phyloP scores from a whole-genome alignment of 2,329 filamentous ascomycete species.

The Penicillium sp. region DNA sequence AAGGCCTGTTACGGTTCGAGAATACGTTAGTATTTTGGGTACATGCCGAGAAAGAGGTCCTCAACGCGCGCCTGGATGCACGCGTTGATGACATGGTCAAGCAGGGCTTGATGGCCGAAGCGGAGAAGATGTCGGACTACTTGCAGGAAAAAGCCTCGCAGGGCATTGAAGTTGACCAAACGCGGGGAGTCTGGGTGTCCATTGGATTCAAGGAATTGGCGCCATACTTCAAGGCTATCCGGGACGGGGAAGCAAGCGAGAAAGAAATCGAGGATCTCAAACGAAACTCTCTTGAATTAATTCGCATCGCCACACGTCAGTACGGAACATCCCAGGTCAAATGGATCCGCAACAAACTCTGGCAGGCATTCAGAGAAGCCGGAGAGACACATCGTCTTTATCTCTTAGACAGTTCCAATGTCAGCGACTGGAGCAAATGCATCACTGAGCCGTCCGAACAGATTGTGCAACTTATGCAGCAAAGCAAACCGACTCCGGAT shows the following conservation, averaged over 20 bases:
- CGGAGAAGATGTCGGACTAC: conserved; percentile 53
- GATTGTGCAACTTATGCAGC: conserved; percentile 64
- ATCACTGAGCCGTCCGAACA: conserved; percentile 65
- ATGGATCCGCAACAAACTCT: conserved; percentile 83
- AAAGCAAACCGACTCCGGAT: conserved; percentile 53
- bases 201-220: conserved; percentile 95
- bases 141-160: conserved; percentile 44
- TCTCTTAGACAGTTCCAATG: conserved; percentile 75
- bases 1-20: conserved; percentile 48
- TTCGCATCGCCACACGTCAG: conserved; percentile 78
- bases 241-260: conserved; percentile 21
- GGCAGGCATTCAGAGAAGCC: conserved; percentile 63
- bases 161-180: conserved; percentile 64
- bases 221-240: conserved; percentile 60
- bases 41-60: conserved; percentile 65
- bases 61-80: conserved; percentile 69
- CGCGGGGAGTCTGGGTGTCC: conserved; percentile 88
- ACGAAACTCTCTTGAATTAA: conserved; percentile 64
- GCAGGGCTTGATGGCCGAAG: conserved; percentile 62
- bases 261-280: conserved; percentile 56
- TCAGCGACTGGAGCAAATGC: conserved; percentile 58
- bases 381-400: conserved; percentile 61
- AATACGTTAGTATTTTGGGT: conserved; percentile 79
- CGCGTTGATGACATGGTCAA: conserved; percentile 83
- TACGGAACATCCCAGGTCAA: conserved; percentile 82